Evolutionary conservation across 1,284 basidiomycete species (phyloP).

Genomic region (Cutaneotrichosporon arboriforme): DNA sequence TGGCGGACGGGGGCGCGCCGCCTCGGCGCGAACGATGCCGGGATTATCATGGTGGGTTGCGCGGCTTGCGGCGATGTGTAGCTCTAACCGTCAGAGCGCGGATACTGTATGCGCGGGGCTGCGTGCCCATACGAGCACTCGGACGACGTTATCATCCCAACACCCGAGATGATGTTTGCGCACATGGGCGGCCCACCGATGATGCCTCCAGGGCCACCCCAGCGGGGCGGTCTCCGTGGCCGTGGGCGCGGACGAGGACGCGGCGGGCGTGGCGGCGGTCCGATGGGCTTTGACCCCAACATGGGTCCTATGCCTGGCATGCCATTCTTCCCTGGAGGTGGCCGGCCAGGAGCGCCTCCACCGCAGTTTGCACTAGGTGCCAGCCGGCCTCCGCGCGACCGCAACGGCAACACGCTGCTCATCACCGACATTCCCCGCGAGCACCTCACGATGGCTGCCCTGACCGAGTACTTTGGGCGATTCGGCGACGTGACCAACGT

Average conservation of each 20-base stretch:
- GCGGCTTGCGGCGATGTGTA: background rate
- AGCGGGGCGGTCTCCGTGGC: conserved; percentile 34
- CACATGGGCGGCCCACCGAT: conserved; percentile 28
- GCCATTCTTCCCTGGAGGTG: conserved; percentile 16
- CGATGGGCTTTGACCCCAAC: conserved; percentile 15
- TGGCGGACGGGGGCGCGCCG: conserved; percentile 15
- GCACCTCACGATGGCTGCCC: conserved; percentile 66
- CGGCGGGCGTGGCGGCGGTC: conserved; percentile 15
- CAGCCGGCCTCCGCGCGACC: conserved; percentile 43
- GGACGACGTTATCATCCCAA: conserved; percentile 50
- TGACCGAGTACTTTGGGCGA: conserved; percentile 84
- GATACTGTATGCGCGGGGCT: conserved; percentile 85
- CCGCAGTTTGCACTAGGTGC: conserved; percentile 14
- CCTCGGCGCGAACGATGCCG: conserved; percentile 53
- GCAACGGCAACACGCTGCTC: conserved; percentile 77
- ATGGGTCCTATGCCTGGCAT: conserved; percentile 18
- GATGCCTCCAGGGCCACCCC: conserved; percentile 52
- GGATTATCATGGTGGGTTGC: conserved; percentile 77
- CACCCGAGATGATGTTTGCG: conserved; percentile 52
- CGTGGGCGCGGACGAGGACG: conserved; percentile 48
- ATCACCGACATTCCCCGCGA: conserved; percentile 90
- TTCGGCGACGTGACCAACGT: conserved; percentile 93
- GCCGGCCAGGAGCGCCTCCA: conserved; percentile 6
- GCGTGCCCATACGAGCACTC: conserved; percentile 88
- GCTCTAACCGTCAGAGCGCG: conserved; percentile 60